These are phyloP conservation scores for Lophiotrema nucula DNA, from an alignment of 495 filamentous ascomycete species.

Conservation along the genomic window DNA sequence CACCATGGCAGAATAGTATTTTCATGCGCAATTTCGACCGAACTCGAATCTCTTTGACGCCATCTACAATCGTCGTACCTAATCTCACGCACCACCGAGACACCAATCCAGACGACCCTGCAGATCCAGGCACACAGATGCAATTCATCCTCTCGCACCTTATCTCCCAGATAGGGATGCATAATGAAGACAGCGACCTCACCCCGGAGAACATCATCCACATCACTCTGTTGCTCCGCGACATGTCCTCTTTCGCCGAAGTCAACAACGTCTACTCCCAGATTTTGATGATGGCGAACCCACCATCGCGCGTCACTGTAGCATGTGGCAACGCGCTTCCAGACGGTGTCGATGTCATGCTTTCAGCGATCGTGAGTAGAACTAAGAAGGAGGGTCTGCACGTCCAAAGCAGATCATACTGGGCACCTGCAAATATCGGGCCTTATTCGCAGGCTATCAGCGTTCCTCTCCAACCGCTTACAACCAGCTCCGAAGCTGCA, in stretches of 20 bases:
- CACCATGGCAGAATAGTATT: too few species aligned
- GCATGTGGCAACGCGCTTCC: slow-evolving; percentile 68
- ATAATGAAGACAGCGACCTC: slow-evolving; percentile 13
- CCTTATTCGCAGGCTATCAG: slow-evolving; percentile 91
- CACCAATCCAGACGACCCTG: slow-evolving; percentile 34
- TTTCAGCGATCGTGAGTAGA: slow-evolving; percentile 51
- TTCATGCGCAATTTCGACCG: too few species aligned
- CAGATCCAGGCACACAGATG: slow-evolving; percentile 35
- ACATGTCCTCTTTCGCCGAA: slow-evolving; percentile 71
- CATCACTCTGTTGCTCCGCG: slow-evolving; percentile 72
- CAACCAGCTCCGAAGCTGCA: slow-evolving; percentile 29
- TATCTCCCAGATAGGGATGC: not conserved
- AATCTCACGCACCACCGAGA: slow-evolving; percentile 6
- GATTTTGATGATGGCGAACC: slow-evolving; percentile 71
- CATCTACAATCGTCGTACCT: slow-evolving; percentile 1
- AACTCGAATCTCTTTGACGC: not conserved
- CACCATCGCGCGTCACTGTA: slow-evolving; percentile 80
- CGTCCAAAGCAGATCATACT: slow-evolving; percentile 91
- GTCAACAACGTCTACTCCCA: slow-evolving; percentile 73
- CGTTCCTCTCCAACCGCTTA: slow-evolving; percentile 42
- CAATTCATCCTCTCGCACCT: slow-evolving; percentile 37
- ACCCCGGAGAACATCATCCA: slow-evolving; percentile 63
- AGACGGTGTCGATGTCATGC: slow-evolving; percentile 56
- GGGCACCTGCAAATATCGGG: slow-evolving; percentile 97
- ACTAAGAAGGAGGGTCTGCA: slow-evolving; percentile 61